Evolutionary conservation across 1,284 basidiomycete genomes (phyloP).

Genomic region (Ustilago sp.): DNA sequence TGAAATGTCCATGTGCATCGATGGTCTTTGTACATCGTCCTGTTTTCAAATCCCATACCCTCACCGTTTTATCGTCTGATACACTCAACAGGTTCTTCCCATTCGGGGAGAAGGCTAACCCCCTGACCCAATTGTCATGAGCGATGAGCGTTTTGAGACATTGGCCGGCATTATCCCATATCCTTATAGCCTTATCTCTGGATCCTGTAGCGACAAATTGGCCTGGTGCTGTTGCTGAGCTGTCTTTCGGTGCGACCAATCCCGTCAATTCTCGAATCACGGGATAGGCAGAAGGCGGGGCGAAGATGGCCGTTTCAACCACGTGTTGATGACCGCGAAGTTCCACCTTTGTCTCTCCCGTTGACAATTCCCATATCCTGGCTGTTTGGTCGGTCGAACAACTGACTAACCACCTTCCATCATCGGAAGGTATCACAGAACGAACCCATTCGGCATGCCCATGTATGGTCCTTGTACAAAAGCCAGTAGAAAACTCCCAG

Average conservation of each 20-base stretch:
- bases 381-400: constrained; percentile 89
- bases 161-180: constrained; percentile 87
- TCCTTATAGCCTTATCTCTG: constrained; percentile 85
- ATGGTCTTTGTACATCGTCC: constrained; percentile 84
- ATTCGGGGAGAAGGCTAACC: constrained; percentile 61
- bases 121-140: constrained; percentile 67
- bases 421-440: constrained; percentile 78
- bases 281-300: constrained; percentile 79
- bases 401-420: constrained; percentile 80
- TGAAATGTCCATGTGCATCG: constrained; percentile 87
- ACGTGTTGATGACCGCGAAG: constrained; percentile 89
- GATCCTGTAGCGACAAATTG: constrained; percentile 83
- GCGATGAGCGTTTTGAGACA: constrained; percentile 75
- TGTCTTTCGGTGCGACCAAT: constrained; percentile 72
- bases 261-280: constrained; percentile 83
- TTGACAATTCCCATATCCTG: constrained; percentile 81
- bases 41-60: constrained; percentile 86
- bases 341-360: constrained; percentile 83
- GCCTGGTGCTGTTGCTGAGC: constrained; percentile 70
- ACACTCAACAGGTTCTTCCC: constrained; percentile 88
- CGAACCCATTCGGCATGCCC: constrained; percentile 81
- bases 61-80: constrained; percentile 89
- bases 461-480: constrained; percentile 60
- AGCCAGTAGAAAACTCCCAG: constrained; percentile 85
- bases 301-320: constrained; percentile 84